phyloP scores from a whole-genome alignment of 2,329 filamentous ascomycete genomes.

The Venturia aucupariae region DNA sequence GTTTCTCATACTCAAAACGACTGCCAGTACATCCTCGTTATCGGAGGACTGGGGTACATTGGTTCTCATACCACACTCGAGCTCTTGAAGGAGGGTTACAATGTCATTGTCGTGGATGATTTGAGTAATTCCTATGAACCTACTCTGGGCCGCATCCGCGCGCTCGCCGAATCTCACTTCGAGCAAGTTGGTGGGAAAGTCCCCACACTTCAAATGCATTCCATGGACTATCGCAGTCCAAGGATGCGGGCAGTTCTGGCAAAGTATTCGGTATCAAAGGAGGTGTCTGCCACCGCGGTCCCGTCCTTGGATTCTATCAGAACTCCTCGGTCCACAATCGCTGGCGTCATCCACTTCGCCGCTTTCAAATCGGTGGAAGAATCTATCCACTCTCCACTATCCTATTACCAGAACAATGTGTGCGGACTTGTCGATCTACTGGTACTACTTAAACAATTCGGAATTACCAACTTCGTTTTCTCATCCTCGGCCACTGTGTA shows the following conservation, averaged over 20 bases:
- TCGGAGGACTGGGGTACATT: conserved; percentile 47
- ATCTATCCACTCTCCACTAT: conserved; percentile 50
- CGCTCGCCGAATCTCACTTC: conserved; percentile 30
- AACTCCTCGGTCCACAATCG: conserved; percentile 41
- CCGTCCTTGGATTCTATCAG: conserved; percentile 12
- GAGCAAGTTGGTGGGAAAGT: conserved; percentile 30
- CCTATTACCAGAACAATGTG: conserved; percentile 61
- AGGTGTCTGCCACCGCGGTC: conserved; percentile 10
- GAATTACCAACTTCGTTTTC: conserved; percentile 58
- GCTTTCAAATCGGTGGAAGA: conserved; percentile 59
- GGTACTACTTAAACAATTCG: conserved; percentile 46
- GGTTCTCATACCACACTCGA: conserved; percentile 48
- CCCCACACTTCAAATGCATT: conserved; percentile 38
- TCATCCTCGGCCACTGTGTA: conserved; percentile 61
- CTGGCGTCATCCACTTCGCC: conserved; percentile 60
- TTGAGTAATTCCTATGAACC: conserved; percentile 37
- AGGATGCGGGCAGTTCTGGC: conserved; percentile 35
- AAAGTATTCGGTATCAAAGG: conserved; percentile 25
- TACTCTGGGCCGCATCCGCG: conserved; percentile 29
- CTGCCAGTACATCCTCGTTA: conserved; percentile 40
- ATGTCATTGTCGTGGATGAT: conserved; percentile 40
- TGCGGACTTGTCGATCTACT: conserved; percentile 54
- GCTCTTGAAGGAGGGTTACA: conserved; percentile 44
- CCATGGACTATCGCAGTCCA: conserved; percentile 38
- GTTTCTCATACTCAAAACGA: conserved; percentile 16